Conservation (phyloP, 768 basidiomycete species). For the Leccinum pellstonianum region DNA sequence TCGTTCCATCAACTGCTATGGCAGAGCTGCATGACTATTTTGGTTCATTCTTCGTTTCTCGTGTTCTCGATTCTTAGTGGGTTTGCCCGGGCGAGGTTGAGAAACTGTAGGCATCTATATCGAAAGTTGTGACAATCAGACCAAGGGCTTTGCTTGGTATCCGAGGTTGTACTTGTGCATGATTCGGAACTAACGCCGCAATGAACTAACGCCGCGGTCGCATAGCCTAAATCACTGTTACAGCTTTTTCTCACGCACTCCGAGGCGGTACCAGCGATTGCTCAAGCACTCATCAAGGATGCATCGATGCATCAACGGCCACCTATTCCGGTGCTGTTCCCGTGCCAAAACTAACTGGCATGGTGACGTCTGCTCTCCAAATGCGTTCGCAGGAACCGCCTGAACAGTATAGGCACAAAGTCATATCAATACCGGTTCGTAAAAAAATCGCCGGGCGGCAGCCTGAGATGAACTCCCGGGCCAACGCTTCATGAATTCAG, state of each 20-base stretch:
- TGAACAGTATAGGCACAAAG: background rate
- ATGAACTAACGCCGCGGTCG: too few species aligned
- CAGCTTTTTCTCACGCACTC: too few species aligned
- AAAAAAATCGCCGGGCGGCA: background rate
- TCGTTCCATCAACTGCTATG: constrained; percentile 27
- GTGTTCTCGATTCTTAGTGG: background rate
- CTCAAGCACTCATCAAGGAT: too few species aligned
- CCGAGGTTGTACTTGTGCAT: too few species aligned
- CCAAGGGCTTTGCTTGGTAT: too few species aligned
- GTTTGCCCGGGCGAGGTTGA: background rate
- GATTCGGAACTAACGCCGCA: too few species aligned
- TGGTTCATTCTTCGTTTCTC: constrained; percentile 23
- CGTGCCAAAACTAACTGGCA: background rate
- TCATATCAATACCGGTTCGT: background rate
- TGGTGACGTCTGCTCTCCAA: background rate
- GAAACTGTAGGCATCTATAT: background rate
- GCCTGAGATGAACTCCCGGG: background rate
- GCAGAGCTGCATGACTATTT: constrained; percentile 50
- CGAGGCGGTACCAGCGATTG: too few species aligned
- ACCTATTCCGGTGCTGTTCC: background rate
- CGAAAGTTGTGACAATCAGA: too few species aligned
- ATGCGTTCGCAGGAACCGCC: background rate
- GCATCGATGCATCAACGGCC: background rate
- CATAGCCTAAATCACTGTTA: too few species aligned
- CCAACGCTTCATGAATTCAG: too few species aligned